phyloP scores from a whole-genome alignment of 2,329 filamentous ascomycete genomes.

The Ophiocordyceps sinensis region DNA sequence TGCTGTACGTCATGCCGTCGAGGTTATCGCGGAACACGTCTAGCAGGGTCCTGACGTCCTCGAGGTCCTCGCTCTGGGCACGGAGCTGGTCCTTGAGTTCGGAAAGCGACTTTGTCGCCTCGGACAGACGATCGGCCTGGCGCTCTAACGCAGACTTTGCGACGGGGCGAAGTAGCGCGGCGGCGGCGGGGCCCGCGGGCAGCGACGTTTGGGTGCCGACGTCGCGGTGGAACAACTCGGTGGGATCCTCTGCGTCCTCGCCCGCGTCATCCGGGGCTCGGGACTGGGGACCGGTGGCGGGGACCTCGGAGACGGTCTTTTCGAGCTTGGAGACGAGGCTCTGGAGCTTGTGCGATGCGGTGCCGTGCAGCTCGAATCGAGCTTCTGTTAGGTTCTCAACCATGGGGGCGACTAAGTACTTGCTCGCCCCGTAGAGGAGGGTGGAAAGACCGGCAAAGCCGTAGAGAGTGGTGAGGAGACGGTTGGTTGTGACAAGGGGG shows the following conservation, averaged over 20 bases:
- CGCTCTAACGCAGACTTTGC: slow-evolving; percentile 16
- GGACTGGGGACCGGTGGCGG: slow-evolving; percentile 15
- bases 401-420: slow-evolving; percentile 53
- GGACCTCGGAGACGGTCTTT: slow-evolving; percentile 45
- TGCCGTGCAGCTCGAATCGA: slow-evolving; percentile 36
- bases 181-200: slow-evolving; percentile 7
- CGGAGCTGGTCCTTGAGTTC: slow-evolving; percentile 28
- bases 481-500: slow-evolving; percentile 46
- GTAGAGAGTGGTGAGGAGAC: slow-evolving; percentile 45
- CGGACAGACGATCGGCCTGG: slow-evolving; percentile 27
- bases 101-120: slow-evolving; percentile 27
- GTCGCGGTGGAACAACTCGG: slow-evolving; percentile 70
- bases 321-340: slow-evolving; percentile 37
- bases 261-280: slow-evolving; percentile 20
- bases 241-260: slow-evolving; percentile 44
- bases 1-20: slow-evolving; percentile 39
- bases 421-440: slow-evolving; percentile 56
- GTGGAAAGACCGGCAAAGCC: slow-evolving; percentile 42
- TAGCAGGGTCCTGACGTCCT: slow-evolving; percentile 35
- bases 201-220: slow-evolving; percentile 62
- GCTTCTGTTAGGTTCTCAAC: slow-evolving; percentile 35
- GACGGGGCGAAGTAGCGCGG: neutral
- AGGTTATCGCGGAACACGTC: slow-evolving; percentile 52
- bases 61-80: slow-evolving; percentile 31
- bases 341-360: slow-evolving; percentile 28